Evolutionary conservation across 352 stramenopile genomes (phyloP), one percentile per base, ranked within the genome.

Genomic region (Phytopythium litorale): DNA sequence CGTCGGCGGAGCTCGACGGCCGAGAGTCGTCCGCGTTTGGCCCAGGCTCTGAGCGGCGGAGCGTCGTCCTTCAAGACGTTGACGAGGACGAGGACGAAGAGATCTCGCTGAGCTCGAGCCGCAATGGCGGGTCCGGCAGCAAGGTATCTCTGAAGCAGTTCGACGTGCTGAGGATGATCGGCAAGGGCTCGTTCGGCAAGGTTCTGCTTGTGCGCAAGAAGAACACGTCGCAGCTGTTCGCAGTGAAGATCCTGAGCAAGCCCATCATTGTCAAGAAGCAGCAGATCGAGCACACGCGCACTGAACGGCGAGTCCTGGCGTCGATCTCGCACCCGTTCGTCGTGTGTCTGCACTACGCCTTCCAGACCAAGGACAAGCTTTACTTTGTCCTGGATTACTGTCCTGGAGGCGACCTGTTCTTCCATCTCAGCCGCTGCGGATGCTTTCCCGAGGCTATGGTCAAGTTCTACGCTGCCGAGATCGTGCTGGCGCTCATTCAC

Each of bases 151-250:
- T 96, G n/a, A 78, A 87, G 62, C 78, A 96, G 58, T 97, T 97
- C 65, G 84, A 97, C 56, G 75, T 96, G 61, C 58, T 96, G 43
- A 83, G 89, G n/a, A 92, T 98, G 73, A 89, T 98, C 38, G 94
- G 94, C 51, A 92, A 94, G 58, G 94, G 94, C 3, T 94, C 79
- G 21, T 98, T 98, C 48, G 94, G 94, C 43, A 97, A 98, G 79
- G 94, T 97, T 5, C 65, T 97, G 51, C 68, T 94, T n/a, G 84
- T 90, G 51, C 76, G 85, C 50, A 91, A 92, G 67, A 92, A 94
- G 72, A 60, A 87, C 37, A 73, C 79, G 45, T 81, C 72, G 21
- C 76, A 94, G 60, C 66, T 94, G 32, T 92, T 88, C 12, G 87
- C 87, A 0, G 78, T 96, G 62, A 96, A 96, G 72, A 92, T 93